These are phyloP conservation scores for Venturiaceae sp. DNA, from an alignment of 2,329 filamentous ascomycete genomes.

Conservation along the genomic window DNA sequence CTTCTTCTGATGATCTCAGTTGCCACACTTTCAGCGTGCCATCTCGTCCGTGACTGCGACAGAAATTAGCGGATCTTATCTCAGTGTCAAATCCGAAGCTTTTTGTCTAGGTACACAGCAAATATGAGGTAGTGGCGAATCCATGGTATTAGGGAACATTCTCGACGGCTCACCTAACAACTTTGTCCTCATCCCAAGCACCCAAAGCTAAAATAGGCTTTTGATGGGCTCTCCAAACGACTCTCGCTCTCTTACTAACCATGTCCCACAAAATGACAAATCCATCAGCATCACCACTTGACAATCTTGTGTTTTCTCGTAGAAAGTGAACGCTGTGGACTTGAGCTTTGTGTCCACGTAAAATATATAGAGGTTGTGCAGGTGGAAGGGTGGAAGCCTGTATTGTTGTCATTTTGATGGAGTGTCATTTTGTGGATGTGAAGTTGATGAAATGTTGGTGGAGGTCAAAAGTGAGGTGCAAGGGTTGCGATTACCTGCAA, in stretches of 20 bases:
- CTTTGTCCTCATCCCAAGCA: slow-evolving; percentile 59
- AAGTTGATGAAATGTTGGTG: too few relatives aligned
- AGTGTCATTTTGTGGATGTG: not conserved
- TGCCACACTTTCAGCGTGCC: slow-evolving; percentile 82
- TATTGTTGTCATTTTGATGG: not conserved
- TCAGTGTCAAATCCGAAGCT: not conserved
- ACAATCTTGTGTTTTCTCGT: slow-evolving; percentile 61
- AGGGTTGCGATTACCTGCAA: too few relatives aligned
- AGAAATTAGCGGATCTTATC: not conserved
- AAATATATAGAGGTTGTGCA: slow-evolving; percentile 55
- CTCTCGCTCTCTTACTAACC: slow-evolving; percentile 66
- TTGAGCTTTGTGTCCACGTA: slow-evolving; percentile 75
- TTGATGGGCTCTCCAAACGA: slow-evolving; percentile 79
- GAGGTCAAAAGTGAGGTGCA: too few relatives aligned
- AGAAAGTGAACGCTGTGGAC: slow-evolving; percentile 72
- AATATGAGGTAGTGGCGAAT: too few relatives aligned
- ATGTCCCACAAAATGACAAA: slow-evolving; percentile 83
- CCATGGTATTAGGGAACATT: too few relatives aligned
- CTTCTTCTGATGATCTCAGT: slow-evolving; percentile 51
- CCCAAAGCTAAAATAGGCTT: slow-evolving; percentile 66
- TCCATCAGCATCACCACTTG: slow-evolving; percentile 83
- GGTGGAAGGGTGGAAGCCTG: slow-evolving; percentile 27
- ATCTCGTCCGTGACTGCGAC: slow-evolving; percentile 76
- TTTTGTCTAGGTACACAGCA: too few relatives aligned
- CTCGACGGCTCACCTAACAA: slow-evolving; percentile 66